phyloP scores from a whole-genome alignment of 306 rosid species.

The Pyrus betulifolia region DNA sequence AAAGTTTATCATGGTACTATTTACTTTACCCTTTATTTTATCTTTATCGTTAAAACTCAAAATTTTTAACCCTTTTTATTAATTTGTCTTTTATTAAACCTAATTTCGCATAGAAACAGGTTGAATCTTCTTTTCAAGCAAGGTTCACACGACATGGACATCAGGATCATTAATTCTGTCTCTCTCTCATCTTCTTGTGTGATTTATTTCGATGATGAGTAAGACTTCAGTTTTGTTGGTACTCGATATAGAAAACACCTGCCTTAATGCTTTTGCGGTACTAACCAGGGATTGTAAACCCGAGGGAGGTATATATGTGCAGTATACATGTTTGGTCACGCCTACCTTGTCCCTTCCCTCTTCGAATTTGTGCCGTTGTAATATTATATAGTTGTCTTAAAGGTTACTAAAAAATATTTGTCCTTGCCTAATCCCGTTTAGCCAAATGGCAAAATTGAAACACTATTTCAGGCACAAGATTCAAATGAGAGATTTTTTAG shows the following conservation, averaged over 20 bases:
- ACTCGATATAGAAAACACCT: neutral
- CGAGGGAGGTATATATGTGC: constrained; percentile 16
- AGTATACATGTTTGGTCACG: neutral
- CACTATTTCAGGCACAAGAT: neutral
- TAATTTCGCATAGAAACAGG: neutral
- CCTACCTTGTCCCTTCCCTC: neutral
- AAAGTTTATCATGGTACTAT: no score
- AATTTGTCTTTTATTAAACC: neutral
- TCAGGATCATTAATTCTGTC: neutral
- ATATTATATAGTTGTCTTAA: no score
- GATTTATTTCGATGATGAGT: neutral
- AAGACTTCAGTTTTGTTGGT: neutral
- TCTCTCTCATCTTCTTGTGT: neutral
- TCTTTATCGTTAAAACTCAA: no score
- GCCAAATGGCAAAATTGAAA: neutral
- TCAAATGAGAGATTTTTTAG: neutral
- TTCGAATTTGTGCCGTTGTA: neutral
- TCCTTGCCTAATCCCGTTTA: neutral
- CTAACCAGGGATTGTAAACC: constrained; percentile 11
- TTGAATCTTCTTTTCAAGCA: constrained; percentile 4
- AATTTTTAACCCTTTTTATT: no score
- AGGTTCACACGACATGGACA: constrained; percentile 5
- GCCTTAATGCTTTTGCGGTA: neutral
- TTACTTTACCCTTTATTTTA: no score
- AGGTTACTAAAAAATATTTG: neutral